phyloP scores from a whole-genome alignment of 2,329 filamentous ascomycete species.

The Lachnellula occidentalis region DNA sequence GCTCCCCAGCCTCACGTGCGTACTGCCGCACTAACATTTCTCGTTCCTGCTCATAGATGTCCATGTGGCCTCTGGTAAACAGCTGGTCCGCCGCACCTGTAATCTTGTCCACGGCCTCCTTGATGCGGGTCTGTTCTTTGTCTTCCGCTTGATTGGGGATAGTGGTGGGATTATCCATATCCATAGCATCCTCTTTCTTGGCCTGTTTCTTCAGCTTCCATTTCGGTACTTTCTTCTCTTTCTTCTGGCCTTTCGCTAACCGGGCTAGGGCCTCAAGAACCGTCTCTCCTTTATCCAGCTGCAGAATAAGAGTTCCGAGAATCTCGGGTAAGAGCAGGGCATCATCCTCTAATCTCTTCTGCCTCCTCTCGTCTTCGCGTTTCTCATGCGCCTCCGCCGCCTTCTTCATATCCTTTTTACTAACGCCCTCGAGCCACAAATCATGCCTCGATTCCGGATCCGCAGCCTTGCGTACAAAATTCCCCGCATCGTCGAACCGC shows the following conservation, averaged over 20 bases:
- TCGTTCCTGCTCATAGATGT: conserved; percentile 88
- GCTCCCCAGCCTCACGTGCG: conserved; percentile 76
- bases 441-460: conserved; percentile 91
- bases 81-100: conserved; percentile 88
- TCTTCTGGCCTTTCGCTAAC: conserved; percentile 63
- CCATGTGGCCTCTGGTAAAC: conserved; percentile 72
- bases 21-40: conserved; percentile 82
- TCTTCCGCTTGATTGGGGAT: conserved; percentile 49
- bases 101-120: conserved; percentile 70
- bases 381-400: conserved; percentile 84
- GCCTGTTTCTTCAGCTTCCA: conserved; percentile 68
- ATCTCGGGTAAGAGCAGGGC: conserved; percentile 67
- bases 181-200: conserved; percentile 59
- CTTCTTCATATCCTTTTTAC: conserved; percentile 86
- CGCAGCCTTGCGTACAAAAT: conserved; percentile 81
- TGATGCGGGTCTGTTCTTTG: conserved; percentile 63
- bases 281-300: conserved; percentile 76
- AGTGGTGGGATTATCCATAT: conserved; percentile 49
- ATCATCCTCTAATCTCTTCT: conserved; percentile 70
- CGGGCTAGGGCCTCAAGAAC: conserved; percentile 81
- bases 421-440: conserved; percentile 84
- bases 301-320: conserved; percentile 64
- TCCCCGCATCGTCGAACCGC: conserved; percentile 83
- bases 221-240: conserved; percentile 54
- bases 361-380: conserved; percentile 69